Evolutionary conservation across 2,329 filamentous ascomycete species (phyloP), one percentile per base, ranked within the genome.

Genomic region (Setomelanomma holmii): DNA sequence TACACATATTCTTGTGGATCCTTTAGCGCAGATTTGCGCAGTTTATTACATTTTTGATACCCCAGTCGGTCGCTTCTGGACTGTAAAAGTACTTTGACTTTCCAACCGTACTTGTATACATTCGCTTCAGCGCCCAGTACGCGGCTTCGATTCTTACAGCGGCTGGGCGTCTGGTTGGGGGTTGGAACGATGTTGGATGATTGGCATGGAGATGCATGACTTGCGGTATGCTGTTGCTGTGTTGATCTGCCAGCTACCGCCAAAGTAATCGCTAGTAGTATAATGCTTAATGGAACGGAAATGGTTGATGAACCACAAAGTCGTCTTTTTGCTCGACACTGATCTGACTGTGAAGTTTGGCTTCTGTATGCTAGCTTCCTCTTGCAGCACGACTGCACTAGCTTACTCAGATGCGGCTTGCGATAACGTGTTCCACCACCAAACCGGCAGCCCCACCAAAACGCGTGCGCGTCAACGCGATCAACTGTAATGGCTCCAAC

Each of bases 231-330:
- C 35, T 30, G 34, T 36, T 21, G 19, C 24, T 11, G 12, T 51
- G n/a, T 27, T 34, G 41, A 35, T 24, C n/a, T 30, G 30, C 16
- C 30, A 27, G 45, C 51, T 27, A 40, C 40, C 42, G 12, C 41
- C 30, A 39, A 23, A 23, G 59, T 65, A 61, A 64, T 61, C 56
- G 61, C 61, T 64, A 63, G 63, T 68, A 66, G 50, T 63, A 39
- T 71, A 71, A 71, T 71, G 66, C 68, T 68, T 71, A 71, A 71
- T 71, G 64, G 60, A 62, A 56, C 48, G 49, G 55, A 56, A n/a
- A 63, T 49, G 56, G 56, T 60, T 51, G 55, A 57, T 54, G 56
- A 57, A 56, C 43, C 44, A 56, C 34, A 36, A 36, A 4, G 11
- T 36, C 38, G 21, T 5, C 16, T 30, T 36, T 4, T 30, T 14